phyloP scores from a whole-genome alignment of 2,329 filamentous ascomycete species.

The Niveomyces coronatus region DNA sequence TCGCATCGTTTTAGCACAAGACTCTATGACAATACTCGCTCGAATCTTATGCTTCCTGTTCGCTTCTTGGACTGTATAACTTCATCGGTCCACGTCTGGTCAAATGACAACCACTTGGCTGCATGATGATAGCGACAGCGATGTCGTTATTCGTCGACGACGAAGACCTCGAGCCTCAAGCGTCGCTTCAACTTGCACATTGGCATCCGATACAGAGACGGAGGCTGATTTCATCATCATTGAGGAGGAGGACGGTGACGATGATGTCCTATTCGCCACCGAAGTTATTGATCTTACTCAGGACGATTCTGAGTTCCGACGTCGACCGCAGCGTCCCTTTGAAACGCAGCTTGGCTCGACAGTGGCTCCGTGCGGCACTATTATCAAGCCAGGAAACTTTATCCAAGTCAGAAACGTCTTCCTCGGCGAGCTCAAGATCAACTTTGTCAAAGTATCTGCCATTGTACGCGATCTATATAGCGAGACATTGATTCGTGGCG shows the following conservation, averaged over 20 bases:
- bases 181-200: not conserved
- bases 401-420: constrained; percentile 18
- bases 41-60: too few species aligned
- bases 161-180: not conserved
- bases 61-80: too few species aligned
- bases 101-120: too few species aligned
- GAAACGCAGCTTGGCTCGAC: constrained; percentile 16
- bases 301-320: constrained; percentile 13
- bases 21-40: too few species aligned
- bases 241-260: constrained; percentile 9
- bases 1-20: too few species aligned
- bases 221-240: too few species aligned
- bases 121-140: too few species aligned
- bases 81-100: too few species aligned
- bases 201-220: not conserved
- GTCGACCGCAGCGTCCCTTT: constrained; percentile 12
- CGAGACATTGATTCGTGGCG: constrained; percentile 25
- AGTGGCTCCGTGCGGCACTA: constrained; percentile 2
- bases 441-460: constrained; percentile 31
- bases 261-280: constrained; percentile 10
- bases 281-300: constrained; percentile 26
- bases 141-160: not conserved
- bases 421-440: constrained; percentile 17
- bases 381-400: constrained; percentile 17
- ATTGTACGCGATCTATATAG: constrained; percentile 24